These are phyloP conservation scores for Erythrobasidium hasegawianum DNA, from an alignment of 1,284 basidiomycete genomes.

Conservation along the genomic window DNA sequence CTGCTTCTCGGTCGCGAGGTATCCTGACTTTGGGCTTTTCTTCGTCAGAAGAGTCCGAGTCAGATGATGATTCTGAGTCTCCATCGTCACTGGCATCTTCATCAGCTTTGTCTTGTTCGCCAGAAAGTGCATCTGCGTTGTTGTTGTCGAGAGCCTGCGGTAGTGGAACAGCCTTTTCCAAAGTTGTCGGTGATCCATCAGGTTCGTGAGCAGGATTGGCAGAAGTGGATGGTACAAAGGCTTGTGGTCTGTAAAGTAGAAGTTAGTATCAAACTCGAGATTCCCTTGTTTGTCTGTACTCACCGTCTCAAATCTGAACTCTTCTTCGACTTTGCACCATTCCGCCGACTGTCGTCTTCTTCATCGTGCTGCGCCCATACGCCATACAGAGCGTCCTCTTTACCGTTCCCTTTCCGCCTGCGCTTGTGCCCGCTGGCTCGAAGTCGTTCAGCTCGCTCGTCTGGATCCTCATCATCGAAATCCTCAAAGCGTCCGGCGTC, in stretches of 20 bases:
- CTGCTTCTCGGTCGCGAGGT: slow-evolving; percentile 31
- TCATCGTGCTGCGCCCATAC: slow-evolving; percentile 73
- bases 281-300: slow-evolving; percentile 28
- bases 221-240: neutral
- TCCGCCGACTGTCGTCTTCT: slow-evolving; percentile 50
- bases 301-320: slow-evolving; percentile 33
- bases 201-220: slow-evolving; percentile 5
- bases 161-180: slow-evolving; percentile 15
- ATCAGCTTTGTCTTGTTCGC: neutral
- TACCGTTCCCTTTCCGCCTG: slow-evolving; percentile 58
- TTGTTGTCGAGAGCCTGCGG: neutral
- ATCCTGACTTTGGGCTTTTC: slow-evolving; percentile 32
- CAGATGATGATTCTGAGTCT: neutral
- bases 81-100: neutral
- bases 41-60: slow-evolving; percentile 9
- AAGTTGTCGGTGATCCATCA: neutral
- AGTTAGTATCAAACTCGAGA: neutral
- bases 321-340: slow-evolving; percentile 35
- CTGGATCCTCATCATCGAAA: slow-evolving; percentile 55
- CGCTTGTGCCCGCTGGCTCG: slow-evolving; percentile 68
- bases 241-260: slow-evolving; percentile 13
- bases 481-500: slow-evolving; percentile 52
- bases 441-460: slow-evolving; percentile 68
- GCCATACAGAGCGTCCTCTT: slow-evolving; percentile 75
- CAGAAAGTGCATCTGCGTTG: neutral